Base-by-base conservation (phyloP, 805 yeast genomes). In the Myxozyma kluyveri region DNA sequence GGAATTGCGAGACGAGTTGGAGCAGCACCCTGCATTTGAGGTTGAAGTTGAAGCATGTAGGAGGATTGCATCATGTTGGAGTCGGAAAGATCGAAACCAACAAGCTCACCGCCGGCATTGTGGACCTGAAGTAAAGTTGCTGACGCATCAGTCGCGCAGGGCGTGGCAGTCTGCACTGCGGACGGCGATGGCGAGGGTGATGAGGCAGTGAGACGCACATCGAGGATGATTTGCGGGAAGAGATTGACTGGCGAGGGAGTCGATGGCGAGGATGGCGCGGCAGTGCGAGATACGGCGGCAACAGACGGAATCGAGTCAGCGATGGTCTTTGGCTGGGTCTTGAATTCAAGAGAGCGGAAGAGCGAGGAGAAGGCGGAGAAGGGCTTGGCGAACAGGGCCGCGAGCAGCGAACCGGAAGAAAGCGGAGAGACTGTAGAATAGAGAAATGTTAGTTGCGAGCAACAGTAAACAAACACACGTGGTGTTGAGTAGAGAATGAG, bases 91-190 rank as follows among this genome's bases (percentile, higher is more conserved):
- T 55, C 59, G 40, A 42, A 55, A 10, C 59, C 59, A 22, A 55
- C 54, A 26, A 55, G 52, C 47, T 55, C 59, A 24, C 57, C 59
- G 24, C 50, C 50, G 12, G 57, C 53, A 33, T 55, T 55, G 45
- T 50, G 56, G n/a, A 55, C 54, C 45, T 51, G 59, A 17, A 29
- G 33, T 3, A 49, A 40, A 17, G 52, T 48, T 4, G 55, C 45
- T 3, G 54, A 36, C 18, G 50, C 42, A 35, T 48, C 57, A n/a
- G 59, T 55, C 5, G 59, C 56, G 44, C 59, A 55, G 2, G 59
- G 54, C 3, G 59, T 55, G 14, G 56, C 56, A 9, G 50, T 44
- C 17, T 52, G 36, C 19, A 24, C 19, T 19, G 17, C 4, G 14
- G 49, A 32, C 17, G 45, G 42, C 33, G 47, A 10, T 3, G 47